Conservation (phyloP, 2,329 filamentous ascomycete genomes). For the Periconia digitata region DNA sequence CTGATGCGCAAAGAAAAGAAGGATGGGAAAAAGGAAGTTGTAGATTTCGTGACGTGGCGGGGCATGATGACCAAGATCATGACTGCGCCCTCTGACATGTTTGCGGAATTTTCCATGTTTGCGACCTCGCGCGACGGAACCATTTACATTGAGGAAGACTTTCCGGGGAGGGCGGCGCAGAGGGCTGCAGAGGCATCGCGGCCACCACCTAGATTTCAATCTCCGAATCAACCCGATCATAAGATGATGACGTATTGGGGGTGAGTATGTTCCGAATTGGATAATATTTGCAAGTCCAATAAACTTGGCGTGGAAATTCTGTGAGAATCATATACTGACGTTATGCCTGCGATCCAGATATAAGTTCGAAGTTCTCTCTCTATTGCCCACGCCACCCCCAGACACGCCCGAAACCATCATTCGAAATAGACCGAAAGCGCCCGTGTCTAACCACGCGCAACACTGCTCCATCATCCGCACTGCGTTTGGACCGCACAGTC, state of each 20-base stretch:
- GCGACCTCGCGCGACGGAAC: slow-evolving; percentile 85
- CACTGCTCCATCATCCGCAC: slow-evolving; percentile 95
- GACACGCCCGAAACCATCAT: slow-evolving; percentile 75
- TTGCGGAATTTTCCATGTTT: slow-evolving; percentile 91
- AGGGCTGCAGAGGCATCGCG: slow-evolving; percentile 49
- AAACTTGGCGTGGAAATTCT: too few species aligned
- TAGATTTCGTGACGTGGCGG: slow-evolving; percentile 87
- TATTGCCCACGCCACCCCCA: slow-evolving; percentile 80
- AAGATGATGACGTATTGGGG: slow-evolving; percentile 95
- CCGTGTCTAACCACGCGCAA: slow-evolving; percentile 87
- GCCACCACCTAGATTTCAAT: slow-evolving; percentile 28
- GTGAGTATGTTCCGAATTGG: too few species aligned
- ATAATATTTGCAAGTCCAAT: too few species aligned
- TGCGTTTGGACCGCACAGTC: slow-evolving; percentile 71
- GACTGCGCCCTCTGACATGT: slow-evolving; percentile 77
- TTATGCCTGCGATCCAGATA: too few species aligned
- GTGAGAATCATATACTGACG: too few species aligned
- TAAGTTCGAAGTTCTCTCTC: slow-evolving; percentile 89
- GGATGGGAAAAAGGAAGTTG: slow-evolving; percentile 67
- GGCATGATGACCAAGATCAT: slow-evolving; percentile 99
- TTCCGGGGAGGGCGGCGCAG: slow-evolving; percentile 68
- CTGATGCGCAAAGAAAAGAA: slow-evolving; percentile 73
- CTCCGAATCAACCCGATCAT: slow-evolving; percentile 62
- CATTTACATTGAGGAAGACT: slow-evolving; percentile 86
- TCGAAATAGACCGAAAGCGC: slow-evolving; percentile 68